phyloP scores from a whole-genome alignment of 2,329 filamentous ascomycete species.

The Calonectria fujianensis region DNA sequence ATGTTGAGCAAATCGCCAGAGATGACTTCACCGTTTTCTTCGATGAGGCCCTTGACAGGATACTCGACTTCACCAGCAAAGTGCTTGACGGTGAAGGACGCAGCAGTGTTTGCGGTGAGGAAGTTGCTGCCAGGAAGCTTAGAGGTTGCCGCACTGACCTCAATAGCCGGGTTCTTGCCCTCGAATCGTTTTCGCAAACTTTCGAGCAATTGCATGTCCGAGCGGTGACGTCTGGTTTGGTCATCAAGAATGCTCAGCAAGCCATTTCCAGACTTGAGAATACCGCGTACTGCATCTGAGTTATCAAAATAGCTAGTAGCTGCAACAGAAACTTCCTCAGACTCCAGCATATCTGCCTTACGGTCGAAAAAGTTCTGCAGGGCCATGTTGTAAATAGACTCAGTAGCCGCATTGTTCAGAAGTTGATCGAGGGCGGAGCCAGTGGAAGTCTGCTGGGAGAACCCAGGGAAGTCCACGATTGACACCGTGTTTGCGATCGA shows the following conservation, averaged over 20 bases:
- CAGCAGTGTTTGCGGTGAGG: slow-evolving; percentile 85
- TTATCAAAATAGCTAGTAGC: slow-evolving; percentile 99
- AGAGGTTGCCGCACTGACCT: slow-evolving; percentile 83
- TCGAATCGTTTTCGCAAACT: slow-evolving; percentile 95
- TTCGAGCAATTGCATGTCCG: slow-evolving; percentile 92
- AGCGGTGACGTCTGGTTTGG: slow-evolving; percentile 91
- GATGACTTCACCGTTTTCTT: slow-evolving; percentile 97
- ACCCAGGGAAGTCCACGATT: slow-evolving; percentile 97
- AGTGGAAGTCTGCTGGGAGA: slow-evolving; percentile 88
- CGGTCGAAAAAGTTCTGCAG: slow-evolving; percentile 97
- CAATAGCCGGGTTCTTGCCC: slow-evolving; percentile 93
- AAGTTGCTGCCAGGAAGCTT: slow-evolving; percentile 93
- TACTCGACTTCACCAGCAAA: slow-evolving; percentile 99
- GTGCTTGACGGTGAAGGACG: slow-evolving; percentile 92
- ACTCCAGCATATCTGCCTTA: slow-evolving; percentile 94
- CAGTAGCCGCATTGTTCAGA: slow-evolving; percentile 93
- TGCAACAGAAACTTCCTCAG: slow-evolving; percentile 91
- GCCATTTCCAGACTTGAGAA: slow-evolving; percentile 94
- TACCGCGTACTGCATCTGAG: slow-evolving; percentile 91
- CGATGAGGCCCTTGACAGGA: slow-evolving; percentile 87
- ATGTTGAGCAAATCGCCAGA: slow-evolving; percentile 97
- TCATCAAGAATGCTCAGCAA: slow-evolving; percentile 96
- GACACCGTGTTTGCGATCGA: slow-evolving; percentile 94
- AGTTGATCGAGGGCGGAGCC: slow-evolving; percentile 93
- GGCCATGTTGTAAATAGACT: slow-evolving; percentile 94